Base-by-base conservation (phyloP, 176 grass and related monocot species). In the Rhynchospora breviuscula region DNA sequence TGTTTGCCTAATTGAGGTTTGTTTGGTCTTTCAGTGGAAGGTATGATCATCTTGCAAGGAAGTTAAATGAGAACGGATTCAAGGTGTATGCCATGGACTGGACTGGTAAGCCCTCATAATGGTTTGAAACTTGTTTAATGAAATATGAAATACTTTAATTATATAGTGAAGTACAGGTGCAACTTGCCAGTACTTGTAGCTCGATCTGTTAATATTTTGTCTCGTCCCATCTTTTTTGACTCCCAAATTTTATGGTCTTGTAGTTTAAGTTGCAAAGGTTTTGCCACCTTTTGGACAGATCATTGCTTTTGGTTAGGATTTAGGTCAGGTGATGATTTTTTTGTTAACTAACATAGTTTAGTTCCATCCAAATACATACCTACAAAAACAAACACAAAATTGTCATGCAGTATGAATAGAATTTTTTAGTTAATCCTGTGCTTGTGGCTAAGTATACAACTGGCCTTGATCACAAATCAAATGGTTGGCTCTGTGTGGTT, bases 31-130 rank as follows among this genome's bases (percentile, higher is more conserved):
- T 45, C 88, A 97, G 94, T 88, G 92, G 90, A 84, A 92, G 92
- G 83, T 97, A 97, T 65, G 88, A 98, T 84, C 79, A 90, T 85
- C 67, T 94, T 84, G 95, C 92, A 2, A 94, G 87, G 68, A 85
- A 90, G 54, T 91, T 98, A 67, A 98, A 92, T 83, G 87, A 86
- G 11, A 88, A 93, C 68, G 92, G 91, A 43, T 79, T 98, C 81
- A 98, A 94, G 89, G 95, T 94, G 76, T 91, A 93, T 25, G 92
- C 85, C 47, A 94, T 98, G 95, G 95, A 98, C 61, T 98, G 95
- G 95, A 98, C 85, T 18, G 95, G 95, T 98, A 84, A 90, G 92
- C 48, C 63, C 18, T 69, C 12, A 77, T 8, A 51, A 14, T 54
- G 1, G 0, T 61, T 43, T 67, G 33, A 6, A 25, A 49, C 47